Percentiles rank a stretch among this genome's conserved stretches.
phyloP scores from a whole-genome alignment of 208 protist species.

The Crithidia brevicula region DNA sequence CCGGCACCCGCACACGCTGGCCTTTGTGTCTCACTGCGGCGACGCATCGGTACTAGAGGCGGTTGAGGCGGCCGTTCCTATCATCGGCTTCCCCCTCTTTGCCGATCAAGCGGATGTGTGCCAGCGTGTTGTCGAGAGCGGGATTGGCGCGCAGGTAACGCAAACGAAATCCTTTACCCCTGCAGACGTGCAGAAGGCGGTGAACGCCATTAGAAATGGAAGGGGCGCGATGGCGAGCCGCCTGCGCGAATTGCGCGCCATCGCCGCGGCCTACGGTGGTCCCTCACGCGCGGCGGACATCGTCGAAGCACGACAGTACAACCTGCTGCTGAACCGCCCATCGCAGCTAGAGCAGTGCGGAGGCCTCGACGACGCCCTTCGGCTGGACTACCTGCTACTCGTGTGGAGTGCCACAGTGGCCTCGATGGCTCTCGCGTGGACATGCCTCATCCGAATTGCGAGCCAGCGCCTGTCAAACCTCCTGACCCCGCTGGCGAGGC shows the following conservation, averaged over 20 bases:
- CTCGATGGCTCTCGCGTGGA: conserved; percentile 12
- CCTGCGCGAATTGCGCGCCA: conserved; percentile 30
- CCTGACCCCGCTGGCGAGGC: not conserved
- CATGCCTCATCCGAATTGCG: not conserved
- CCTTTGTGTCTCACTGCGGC: conserved; percentile 58
- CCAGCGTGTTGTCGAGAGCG: conserved; percentile 50
- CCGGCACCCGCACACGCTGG: conserved; percentile 44
- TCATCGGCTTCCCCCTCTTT: conserved; percentile 56
- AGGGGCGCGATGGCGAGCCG: conserved; percentile 15
- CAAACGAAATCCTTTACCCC: conserved; percentile 36
- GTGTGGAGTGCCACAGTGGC: conserved; percentile 13
- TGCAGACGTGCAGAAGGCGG: conserved; percentile 28
- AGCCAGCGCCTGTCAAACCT: not conserved
- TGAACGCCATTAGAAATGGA: conserved; percentile 18
- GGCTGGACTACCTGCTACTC: conserved; percentile 3
- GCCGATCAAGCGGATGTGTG: conserved; percentile 64
- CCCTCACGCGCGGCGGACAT: conserved; percentile 49
- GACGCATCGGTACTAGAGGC: conserved; percentile 52
- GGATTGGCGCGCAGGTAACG: conserved; percentile 39
- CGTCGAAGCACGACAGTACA: conserved; percentile 49
- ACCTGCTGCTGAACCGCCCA: conserved; percentile 40
- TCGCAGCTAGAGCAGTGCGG: conserved; percentile 40
- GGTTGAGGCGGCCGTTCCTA: conserved; percentile 41
- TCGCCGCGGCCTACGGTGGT: conserved; percentile 41
- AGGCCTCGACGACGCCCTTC: conserved; percentile 14